Evolutionary conservation across 495 filamentous ascomycete genomes (phyloP), one percentile per base, ranked within the genome.

Genomic region (Ramalina peruviana): DNA sequence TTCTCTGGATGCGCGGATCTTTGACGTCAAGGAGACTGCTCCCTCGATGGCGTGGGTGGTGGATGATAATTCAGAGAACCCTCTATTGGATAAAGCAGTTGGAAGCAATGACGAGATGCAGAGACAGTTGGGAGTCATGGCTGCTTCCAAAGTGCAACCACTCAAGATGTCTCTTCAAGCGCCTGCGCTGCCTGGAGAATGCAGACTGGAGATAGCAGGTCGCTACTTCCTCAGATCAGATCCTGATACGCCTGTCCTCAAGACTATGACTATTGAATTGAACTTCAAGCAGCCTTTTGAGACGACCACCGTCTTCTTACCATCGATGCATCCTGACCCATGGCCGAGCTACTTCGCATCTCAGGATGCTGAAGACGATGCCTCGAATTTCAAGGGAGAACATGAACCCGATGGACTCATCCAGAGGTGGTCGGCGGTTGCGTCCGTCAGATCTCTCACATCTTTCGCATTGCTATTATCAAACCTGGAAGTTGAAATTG

Each of bases 301-400:
- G 65, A 83, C 87, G 7, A 86, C 80, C 55, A 94, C 88, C 57
- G 85, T 89, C 46, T 82, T 94, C 55, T 69, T 77, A 2, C 87
- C 92, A 13, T 76, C 80, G 3, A 62, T 94, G 5, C 80, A 95
- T 66, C 69, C 76, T 1, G 79, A 81, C 45, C 72, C 75, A 9
- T 97, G 90, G 90, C 90, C 93, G 7, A 84, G 79, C 56, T 82
- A 87, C 59, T 96, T 97, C 60, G 69, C 75, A 5, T 59, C 68
- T 40, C 51, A 63, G 30, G 59, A 65, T 5, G 57, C 68, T 6
- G 33, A 16, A n/a, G 72, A 75, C 40, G 61, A 60, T 38, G 58
- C 67, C 36, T 33, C 9, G 30, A 33, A 33, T 6, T 33, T 33
- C 12, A 1, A 23, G n/a, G 27, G 37, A 16, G 54, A 68, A 42